phyloP scores from a whole-genome alignment of 352 stramenopile species.

The Phytophthora citricola region DNA sequence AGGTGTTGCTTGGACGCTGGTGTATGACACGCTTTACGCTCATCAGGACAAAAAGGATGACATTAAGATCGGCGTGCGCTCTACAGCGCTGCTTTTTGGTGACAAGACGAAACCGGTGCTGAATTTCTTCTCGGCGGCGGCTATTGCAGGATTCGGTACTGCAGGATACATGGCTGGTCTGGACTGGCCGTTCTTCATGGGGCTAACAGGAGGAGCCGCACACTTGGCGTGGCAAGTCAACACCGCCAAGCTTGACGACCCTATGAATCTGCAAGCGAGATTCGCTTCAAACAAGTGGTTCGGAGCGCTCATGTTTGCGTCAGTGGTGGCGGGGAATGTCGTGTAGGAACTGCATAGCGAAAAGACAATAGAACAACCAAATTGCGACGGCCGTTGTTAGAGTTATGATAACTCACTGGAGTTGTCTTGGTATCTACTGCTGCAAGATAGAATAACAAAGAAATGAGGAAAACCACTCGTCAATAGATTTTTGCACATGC shows the following conservation, averaged over 20 bases:
- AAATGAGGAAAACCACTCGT: neutral
- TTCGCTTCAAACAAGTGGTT: conserved; percentile 96
- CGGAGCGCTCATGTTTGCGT: conserved; percentile 83
- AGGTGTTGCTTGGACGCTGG: conserved; percentile 97
- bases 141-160: conserved; percentile 69
- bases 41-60: conserved; percentile 99
- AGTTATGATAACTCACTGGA: too few species aligned
- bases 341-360: conserved; percentile 33
- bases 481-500: too few species aligned
- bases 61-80: conserved; percentile 94
- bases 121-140: conserved; percentile 78
- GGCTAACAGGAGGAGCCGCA: conserved; percentile 82
- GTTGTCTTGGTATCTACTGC: too few species aligned
- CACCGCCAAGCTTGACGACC: conserved; percentile 95
- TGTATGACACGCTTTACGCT: conserved; percentile 99
- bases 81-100: conserved; percentile 96
- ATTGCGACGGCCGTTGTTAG: too few species aligned
- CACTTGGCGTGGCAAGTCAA: conserved; percentile 98
- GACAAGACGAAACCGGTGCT: conserved; percentile 95
- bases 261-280: conserved; percentile 92
- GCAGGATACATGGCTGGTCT: conserved; percentile 84
- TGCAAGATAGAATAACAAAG: neutral
- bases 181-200: conserved; percentile 91
- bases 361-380: too few species aligned
- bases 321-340: conserved; percentile 81